A percentile compares a stretch with the other conserved stretches of the same genome.
phyloP scores from a whole-genome alignment of 805 yeast species.

The Phaffomyces antillensis region DNA sequence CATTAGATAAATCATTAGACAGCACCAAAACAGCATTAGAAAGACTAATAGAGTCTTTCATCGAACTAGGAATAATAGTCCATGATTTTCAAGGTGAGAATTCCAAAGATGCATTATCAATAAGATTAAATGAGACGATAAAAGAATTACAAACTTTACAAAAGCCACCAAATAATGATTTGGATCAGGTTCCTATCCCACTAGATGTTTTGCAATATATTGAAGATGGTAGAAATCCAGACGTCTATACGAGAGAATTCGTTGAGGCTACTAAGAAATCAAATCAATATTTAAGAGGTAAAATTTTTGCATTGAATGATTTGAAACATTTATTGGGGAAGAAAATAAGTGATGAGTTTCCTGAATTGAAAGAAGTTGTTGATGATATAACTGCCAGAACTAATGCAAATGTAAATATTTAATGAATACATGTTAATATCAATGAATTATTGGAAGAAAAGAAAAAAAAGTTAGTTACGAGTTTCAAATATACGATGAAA shows the following conservation, averaged over 20 bases:
- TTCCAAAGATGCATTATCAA: slow-evolving; percentile 49
- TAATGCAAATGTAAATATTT: slow-evolving; percentile 2
- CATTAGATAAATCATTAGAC: slow-evolving; percentile 23
- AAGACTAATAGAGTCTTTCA: slow-evolving; percentile 65
- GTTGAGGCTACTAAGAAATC: slow-evolving; percentile 88
- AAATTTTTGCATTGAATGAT: slow-evolving; percentile 59
- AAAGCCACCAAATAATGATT: slow-evolving; percentile 24
- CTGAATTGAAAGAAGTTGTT: slow-evolving; percentile 57
- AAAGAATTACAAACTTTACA: slow-evolving; percentile 30
- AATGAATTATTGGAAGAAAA: too few species aligned
- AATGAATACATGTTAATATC: neutral
- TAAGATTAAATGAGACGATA: slow-evolving; percentile 34
- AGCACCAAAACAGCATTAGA: slow-evolving; percentile 31
- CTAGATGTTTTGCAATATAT: slow-evolving; percentile 84
- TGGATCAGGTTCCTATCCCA: slow-evolving; percentile 50
- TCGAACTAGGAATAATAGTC: slow-evolving; percentile 84
- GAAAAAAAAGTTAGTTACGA: too few species aligned
- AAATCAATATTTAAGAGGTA: slow-evolving; percentile 83
- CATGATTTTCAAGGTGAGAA: slow-evolving; percentile 90
- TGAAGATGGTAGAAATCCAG: slow-evolving; percentile 96
- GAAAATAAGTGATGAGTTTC: slow-evolving; percentile 70
- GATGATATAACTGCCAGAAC: slow-evolving; percentile 48
- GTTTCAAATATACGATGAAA: too few species aligned
- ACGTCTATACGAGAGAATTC: slow-evolving; percentile 93
- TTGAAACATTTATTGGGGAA: slow-evolving; percentile 61